Evolutionary conservation across 2,329 filamentous ascomycete species (phyloP).

Genomic region (Sporothrix mexicana): DNA sequence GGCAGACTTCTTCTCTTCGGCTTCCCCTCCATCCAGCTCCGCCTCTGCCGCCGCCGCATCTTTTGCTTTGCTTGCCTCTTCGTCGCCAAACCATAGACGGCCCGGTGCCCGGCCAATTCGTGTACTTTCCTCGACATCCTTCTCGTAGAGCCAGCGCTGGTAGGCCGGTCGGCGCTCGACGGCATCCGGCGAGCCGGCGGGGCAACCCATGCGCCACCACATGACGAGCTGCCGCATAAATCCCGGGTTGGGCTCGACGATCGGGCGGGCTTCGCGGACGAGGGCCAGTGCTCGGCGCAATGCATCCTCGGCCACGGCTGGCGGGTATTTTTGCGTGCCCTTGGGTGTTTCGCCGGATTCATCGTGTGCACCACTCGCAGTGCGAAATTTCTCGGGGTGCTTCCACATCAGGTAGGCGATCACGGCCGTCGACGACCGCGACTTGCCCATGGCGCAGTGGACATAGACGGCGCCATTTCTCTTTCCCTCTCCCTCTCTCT

Average conservation of each 20-base stretch:
- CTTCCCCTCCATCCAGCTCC: conserved; percentile 1
- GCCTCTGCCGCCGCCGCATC: background rate
- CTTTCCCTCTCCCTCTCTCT: conserved; percentile 40
- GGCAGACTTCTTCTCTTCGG: too few relatives aligned
- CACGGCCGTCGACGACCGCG: conserved; percentile 82
- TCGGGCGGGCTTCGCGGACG: conserved; percentile 71
- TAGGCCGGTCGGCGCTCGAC: conserved; percentile 75
- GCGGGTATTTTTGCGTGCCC: conserved; percentile 42
- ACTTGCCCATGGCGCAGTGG: conserved; percentile 92
- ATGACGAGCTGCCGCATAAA: conserved; percentile 89
- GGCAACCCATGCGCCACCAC: conserved; percentile 86
- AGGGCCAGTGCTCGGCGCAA: conserved; percentile 68
- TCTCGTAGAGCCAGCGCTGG: conserved; percentile 70
- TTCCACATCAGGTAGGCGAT: conserved; percentile 84
- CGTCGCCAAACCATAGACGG: conserved; percentile 82
- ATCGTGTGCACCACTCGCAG: conserved; percentile 44
- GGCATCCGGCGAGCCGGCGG: conserved; percentile 59
- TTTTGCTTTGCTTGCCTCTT: conserved; percentile 44
- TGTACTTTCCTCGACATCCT: conserved; percentile 62
- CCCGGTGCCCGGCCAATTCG: conserved; percentile 80
- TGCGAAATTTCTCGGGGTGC: conserved; percentile 60
- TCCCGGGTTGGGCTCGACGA: conserved; percentile 87
- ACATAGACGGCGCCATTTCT: conserved; percentile 56
- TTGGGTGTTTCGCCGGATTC: conserved; percentile 39
- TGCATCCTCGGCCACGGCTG: conserved; percentile 54